phyloP scores from a whole-genome alignment of 139 green algal species.

The Chlamydomonas applanata region DNA sequence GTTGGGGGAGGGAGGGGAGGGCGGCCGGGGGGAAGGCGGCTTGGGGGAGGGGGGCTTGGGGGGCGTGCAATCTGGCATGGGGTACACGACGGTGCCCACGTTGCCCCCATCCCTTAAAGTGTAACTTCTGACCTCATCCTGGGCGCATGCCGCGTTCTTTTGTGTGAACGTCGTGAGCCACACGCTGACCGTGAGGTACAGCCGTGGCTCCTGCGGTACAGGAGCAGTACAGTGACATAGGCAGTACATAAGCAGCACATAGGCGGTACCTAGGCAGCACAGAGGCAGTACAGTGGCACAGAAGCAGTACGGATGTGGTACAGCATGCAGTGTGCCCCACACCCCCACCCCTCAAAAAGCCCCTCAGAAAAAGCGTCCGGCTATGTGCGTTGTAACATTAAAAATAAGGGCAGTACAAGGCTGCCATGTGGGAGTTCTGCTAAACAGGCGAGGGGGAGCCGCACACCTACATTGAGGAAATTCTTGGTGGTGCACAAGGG shows the following conservation, averaged over 20 bases:
- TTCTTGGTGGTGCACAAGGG: not conserved
- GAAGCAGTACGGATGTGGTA: no score
- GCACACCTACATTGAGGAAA: not conserved
- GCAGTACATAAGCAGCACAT: no score
- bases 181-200: slow-evolving; percentile 1
- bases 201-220: not conserved
- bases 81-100: not conserved
- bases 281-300: no score
- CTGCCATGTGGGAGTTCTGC: no score
- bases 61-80: slow-evolving; percentile 2
- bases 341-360: no score
- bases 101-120: not conserved
- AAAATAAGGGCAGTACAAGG: no score
- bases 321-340: no score
- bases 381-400: no score
- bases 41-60: not conserved
- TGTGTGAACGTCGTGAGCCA: not conserved
- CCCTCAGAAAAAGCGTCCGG: no score
- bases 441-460: no score
- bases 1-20: no score
- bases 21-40: not conserved
- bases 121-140: not conserved
- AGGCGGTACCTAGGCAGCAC: no score
- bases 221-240: not conserved
- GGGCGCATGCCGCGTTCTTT: not conserved